Evolutionary conservation across 1,284 basidiomycete genomes (phyloP), one percentile per base, ranked within the genome.

Genomic region (Papiliotrema nemorosa): DNA sequence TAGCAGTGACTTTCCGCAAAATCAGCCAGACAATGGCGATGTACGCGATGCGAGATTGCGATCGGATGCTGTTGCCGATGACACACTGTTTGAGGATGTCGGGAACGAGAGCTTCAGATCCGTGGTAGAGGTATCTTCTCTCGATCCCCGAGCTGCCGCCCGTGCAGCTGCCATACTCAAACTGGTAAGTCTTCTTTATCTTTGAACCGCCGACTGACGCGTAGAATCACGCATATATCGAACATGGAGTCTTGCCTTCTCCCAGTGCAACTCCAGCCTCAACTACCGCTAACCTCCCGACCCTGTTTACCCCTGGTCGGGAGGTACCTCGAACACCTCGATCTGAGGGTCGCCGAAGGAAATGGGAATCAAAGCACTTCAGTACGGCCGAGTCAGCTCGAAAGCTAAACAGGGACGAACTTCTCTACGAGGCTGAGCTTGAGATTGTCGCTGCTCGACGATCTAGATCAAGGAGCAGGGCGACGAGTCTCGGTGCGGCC

Each of bases 131-230:
- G 86, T 93, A 55, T 84, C 84, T 1, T 88, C 86, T 49, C 79
- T 82, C 13, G 86, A 92, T 68, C 87, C 90, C 0, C 78, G 79
- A 52, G 87, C 87, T 12, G 90, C 90, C 41, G 90, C 90, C 5
- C 77, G 87, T 42, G 90, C 89, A n/a, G 89, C 87, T 20, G 90
- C 90, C 0, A 90, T 93, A 55, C 77, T 93, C 55, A 89, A 87
- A 72, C 80, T 88, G 76, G 88, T 88, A 49, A 33, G 79, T 67
- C 25, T 3, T 34, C 5, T 27, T 16, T 22, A 6, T 40, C 25
- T 33, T 33, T 33, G 31, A 33, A 33, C 9, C 31, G 31, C 31
- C 9, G 9, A 33, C 13, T 29, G 37, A n/a, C n/a, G 22, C 31
- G n/a, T 58, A 90, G 87, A 84, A 91, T 61, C 84, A 90, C 71